phyloP scores from a whole-genome alignment of 306 rosid genomes.

The barrel medic (Medicago truncatula) region MtrunA17r5.0-ANR NC_053046.1:41001-41500 shows the following conservation, averaged over 20 bases:
- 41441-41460: slow-evolving; percentile 41
- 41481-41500: slow-evolving; percentile 40
- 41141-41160: slow-evolving; percentile 7
- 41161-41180: slow-evolving; percentile 10
- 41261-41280: slow-evolving; percentile 92
- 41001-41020: slow-evolving; percentile 72
- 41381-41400: neutral
- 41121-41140: neutral
- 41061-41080: slow-evolving; percentile 54
- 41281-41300: slow-evolving; percentile 58
- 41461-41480: slow-evolving; percentile 37
- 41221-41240: slow-evolving; percentile 20
- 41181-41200: slow-evolving; percentile 17
- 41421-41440: slow-evolving; percentile 35
- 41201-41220: neutral
- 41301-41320: slow-evolving; percentile 74
- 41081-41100: slow-evolving; percentile 49
- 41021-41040: slow-evolving; percentile 65
- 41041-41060: slow-evolving; percentile 61
- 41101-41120: slow-evolving; percentile 58
- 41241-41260: slow-evolving; percentile 54
- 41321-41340: slow-evolving; percentile 94
- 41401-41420: slow-evolving; percentile 50
- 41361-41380: slow-evolving; percentile 59
- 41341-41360: slow-evolving; percentile 66